These are phyloP conservation scores for Hsuehochloa calcarea DNA, from an alignment of 176 grass and related monocot genomes.

Conservation along the genomic window DNA sequence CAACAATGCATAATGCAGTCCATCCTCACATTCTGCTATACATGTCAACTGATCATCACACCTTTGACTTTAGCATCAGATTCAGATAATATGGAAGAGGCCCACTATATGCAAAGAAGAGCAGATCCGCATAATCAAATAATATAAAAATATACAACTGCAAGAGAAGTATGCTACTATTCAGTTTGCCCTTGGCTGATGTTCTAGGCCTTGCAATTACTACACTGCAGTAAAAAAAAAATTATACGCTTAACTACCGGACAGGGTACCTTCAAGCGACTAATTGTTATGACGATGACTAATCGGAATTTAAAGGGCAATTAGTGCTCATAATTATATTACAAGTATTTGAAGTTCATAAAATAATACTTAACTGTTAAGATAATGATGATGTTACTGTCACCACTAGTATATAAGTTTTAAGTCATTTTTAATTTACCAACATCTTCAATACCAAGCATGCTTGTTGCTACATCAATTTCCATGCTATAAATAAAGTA, in stretches of 20 bases:
- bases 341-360: not conserved
- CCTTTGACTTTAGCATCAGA: not conserved
- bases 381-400: not conserved
- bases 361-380: not conserved
- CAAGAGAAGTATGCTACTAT: not conserved
- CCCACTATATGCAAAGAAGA: conserved; percentile 4
- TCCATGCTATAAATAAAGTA: not conserved
- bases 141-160: not conserved
- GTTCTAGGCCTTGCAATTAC: not conserved
- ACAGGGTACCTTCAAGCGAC: not conserved
- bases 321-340: not conserved
- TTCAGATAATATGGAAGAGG: not conserved
- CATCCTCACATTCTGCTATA: conserved; percentile 2
- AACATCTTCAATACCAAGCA: not conserved
- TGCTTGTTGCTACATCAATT: not conserved
- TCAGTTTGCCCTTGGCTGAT: not conserved
- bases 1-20: not conserved
- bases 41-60: not conserved
- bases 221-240: not conserved
- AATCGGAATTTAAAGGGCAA: not conserved
- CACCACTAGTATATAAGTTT: not conserved
- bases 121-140: not conserved
- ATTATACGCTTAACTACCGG: not conserved
- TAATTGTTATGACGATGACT: not conserved
- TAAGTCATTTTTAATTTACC: not conserved